Base-by-base conservation (phyloP, 1,284 basidiomycete species). In the Ceratobasidium sp. region DNA sequence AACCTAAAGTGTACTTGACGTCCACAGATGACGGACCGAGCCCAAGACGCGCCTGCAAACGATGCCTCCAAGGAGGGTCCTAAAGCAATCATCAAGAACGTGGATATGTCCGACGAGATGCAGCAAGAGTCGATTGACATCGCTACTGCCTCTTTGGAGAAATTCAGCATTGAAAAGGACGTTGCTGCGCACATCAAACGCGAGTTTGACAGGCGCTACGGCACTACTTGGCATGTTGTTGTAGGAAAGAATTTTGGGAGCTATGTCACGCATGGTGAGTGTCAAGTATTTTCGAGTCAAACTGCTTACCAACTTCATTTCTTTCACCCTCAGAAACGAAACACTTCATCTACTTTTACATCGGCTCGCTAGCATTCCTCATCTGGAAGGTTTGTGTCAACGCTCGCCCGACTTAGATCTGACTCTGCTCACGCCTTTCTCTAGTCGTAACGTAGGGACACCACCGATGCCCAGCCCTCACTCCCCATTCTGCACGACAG, bases 171-270 rank as follows among this genome's bases (percentile, higher is more conserved):
- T 84, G 96, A 98, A 86, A 98, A 98, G 85, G 95, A 99, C 83
- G 96, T 98, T 81, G 97, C 96, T 14, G 95, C 96, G 49, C 91
- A 95, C 83, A 93, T 98, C 87, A 99, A 99, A 88, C 95, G 96
- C 83, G 94, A 97, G 84, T 95, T 98, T 82, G 96, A 99, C 87
- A 87, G 90, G 83, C 87, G 91, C 82, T 92, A 94, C 79, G 94
- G 93, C 31, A 88, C 95, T 65, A 98, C 97, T 77, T 98, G 97
- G 97, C 96, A 98, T 82, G 94, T 94, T 81, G 95, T 99, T 77
- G 96, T 98, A 41, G 96, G 96, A 75, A 98, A 97, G 87, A 96
- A 96, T 85, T 96, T 96, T 88, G 96, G 96, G 61, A 95, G 93
- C 84, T 98, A 96, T 81, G 96, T 98, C 61, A 98, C 96, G 39